Evolutionary conservation across 2,329 filamentous ascomycete genomes (phyloP), one percentile per base, ranked within the genome.

Genomic region (Ceratocystis alfenasii): DNA sequence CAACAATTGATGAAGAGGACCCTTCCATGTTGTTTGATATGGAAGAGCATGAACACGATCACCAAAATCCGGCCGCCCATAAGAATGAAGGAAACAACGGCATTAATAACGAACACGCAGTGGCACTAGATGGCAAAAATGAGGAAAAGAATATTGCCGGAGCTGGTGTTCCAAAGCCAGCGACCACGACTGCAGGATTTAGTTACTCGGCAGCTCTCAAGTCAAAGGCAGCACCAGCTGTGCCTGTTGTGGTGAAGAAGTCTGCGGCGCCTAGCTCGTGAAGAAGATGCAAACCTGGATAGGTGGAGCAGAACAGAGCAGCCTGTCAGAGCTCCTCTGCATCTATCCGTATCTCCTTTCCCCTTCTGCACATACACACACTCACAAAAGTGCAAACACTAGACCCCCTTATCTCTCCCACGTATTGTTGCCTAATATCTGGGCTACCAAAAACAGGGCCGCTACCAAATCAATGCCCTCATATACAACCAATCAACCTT

Each of bases 1-100:
- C 57, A 8, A 65, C 62, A n/a, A 67, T 67, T 59, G 60, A 67
- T n/a, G 66, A 67, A 44, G 66, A 67, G 48, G 66, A 67, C 20
- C 62, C 60, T 22, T 64, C 46, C 7, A 67, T 67, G 66, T 25
- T 67, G 57, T 67, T 67, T 41, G 63, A 67, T n/a, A 67, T 67
- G 66, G 66, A 67, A 22, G 66, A 67, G 22, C 62, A 67, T 15
- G 66, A 64, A 28, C 45, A 17, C 22, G 62, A 25, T 8, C 22
- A 62, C 36, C 36, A 41, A 41, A 41, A 15, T 12, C 36, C 36
- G 12, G 10, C 36, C 4, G 36, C 36, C 36, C 36, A 41, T 30
- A 63, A 30, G 28, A 46, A 62, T 6, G 48, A 36, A 15, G 12
- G n/a, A 22, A 36, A 36, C 5, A 48, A 59, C 7, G 45, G 44